phyloP scores from a whole-genome alignment of 1,284 basidiomycete genomes.

The Sanghuangporus sanghuang region DNA sequence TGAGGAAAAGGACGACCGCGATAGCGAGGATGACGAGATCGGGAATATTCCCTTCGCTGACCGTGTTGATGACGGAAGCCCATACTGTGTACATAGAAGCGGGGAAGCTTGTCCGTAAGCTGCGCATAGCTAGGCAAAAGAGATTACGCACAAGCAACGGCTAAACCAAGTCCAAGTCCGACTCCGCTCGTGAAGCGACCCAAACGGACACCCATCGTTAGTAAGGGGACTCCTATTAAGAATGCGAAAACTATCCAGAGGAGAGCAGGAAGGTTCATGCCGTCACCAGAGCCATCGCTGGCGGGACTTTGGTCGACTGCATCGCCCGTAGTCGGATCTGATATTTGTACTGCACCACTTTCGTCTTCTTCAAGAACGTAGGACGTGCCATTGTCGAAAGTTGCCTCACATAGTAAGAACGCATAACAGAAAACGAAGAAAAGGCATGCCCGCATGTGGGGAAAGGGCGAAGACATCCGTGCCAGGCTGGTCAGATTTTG shows the following conservation, averaged over 20 bases:
- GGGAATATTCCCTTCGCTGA: slow-evolving; percentile 40
- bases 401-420: neutral
- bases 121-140: slow-evolving; percentile 1
- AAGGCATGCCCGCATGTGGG: neutral
- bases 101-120: slow-evolving; percentile 6
- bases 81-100: slow-evolving; percentile 36
- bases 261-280: slow-evolving; percentile 42
- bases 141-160: slow-evolving; percentile 41
- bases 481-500: neutral
- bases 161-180: slow-evolving; percentile 43
- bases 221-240: slow-evolving; percentile 46
- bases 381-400: slow-evolving; percentile 10
- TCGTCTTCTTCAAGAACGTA: slow-evolving; percentile 34
- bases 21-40: slow-evolving; percentile 48
- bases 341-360: slow-evolving; percentile 36
- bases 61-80: slow-evolving; percentile 55
- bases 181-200: slow-evolving; percentile 50
- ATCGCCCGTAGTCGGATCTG: slow-evolving; percentile 38
- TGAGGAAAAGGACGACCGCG: slow-evolving; percentile 41
- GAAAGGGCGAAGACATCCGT: slow-evolving; percentile 1
- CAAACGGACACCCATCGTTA: slow-evolving; percentile 49
- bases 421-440: slow-evolving; percentile 1
- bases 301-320: slow-evolving; percentile 48
- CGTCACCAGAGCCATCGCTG: slow-evolving; percentile 52
- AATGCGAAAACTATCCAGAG: slow-evolving; percentile 54